These are phyloP conservation scores for Kondoa malvinella DNA, from an alignment of 768 basidiomycete genomes.

Conservation along the genomic window DNA sequence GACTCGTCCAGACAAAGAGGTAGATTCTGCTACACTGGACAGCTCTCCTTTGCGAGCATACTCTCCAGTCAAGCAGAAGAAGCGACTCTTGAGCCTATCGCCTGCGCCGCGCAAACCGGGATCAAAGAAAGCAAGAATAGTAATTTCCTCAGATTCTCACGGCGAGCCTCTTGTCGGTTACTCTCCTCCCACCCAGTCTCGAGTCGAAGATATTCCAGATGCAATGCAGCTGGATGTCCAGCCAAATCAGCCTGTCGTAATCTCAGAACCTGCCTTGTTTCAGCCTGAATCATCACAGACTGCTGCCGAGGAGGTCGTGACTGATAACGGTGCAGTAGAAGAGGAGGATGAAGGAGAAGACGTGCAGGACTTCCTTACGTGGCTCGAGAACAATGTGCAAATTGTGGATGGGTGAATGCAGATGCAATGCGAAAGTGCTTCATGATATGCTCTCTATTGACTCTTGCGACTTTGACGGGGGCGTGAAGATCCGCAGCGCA, in stretches of 20 bases:
- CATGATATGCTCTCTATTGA: not conserved
- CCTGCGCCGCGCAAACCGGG: no score
- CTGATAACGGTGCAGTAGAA: not conserved
- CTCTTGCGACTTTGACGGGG: not conserved
- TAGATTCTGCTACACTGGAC: no score
- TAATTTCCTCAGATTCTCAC: no score
- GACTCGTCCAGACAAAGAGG: no score
- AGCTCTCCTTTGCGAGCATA: no score
- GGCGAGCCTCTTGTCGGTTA: no score
- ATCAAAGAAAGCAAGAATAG: no score
- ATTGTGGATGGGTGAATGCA: not conserved
- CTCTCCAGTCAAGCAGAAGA: no score
- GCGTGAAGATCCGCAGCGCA: not conserved
- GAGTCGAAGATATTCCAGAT: no score
- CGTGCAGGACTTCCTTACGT: not conserved
- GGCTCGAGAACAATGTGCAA: slow-evolving; percentile 7
- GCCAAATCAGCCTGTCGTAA: not conserved
- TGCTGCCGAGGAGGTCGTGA: not conserved
- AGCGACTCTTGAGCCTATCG: no score
- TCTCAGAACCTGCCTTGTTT: not conserved
- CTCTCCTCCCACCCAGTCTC: no score
- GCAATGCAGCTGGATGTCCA: not conserved
- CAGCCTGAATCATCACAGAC: not conserved
- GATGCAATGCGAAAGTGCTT: not conserved
- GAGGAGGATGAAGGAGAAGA: slow-evolving; percentile 1